Base-by-base conservation (phyloP, 805 yeast genomes). In the Candida lessepsii region DNA sequence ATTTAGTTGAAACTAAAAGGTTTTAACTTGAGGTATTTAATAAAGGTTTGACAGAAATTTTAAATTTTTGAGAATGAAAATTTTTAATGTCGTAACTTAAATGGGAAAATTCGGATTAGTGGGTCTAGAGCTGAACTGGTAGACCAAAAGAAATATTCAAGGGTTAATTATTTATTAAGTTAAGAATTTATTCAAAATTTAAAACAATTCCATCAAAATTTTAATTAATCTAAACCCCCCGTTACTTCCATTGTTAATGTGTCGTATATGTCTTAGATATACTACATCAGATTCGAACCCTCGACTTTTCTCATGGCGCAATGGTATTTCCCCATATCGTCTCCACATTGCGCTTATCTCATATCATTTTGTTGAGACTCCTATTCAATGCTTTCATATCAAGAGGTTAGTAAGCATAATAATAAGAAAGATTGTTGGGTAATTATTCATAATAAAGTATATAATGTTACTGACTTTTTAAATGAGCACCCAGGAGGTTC, bases 401-500 rank as follows among this genome's bases (percentile, higher is more conserved):
- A 53, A 41, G 73, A 68, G 45, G 68, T 70, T 21, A 40, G 43
- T 18, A 54, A 59, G 35, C 93, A 84, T 64, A 73, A 74, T 59
- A 52, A 62, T 14, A 67, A 68, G 44, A 71, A 76, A 14, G 86
- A 83, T 55, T 80, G 93, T 61, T 89, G 96, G 96, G 85, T 88
- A 14, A 80, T 84, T 7, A 78, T 89, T 43, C 84, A 87, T 46
- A 86, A 81, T 14, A 74, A 84, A 48, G 95, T 79, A 9, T 88
- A 86, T 56, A 86, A 89, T 56, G 76, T 89, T 43, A 80, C 93
- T 0, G 77, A 76, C 37, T 80, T 79, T 49, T 52, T 75, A 25
- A 67, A 67, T 15, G 68, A 74, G 31, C 86, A 80, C 50, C 86
- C 86, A 9, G 86, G 86, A 23, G 86, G 86, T 3, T 53, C 71